A percentile compares a stretch with the other conserved stretches of the same genome.
Conservation (phyloP, 495 filamentous ascomycete genomes). For the Neurospora sublineolata region DNA sequence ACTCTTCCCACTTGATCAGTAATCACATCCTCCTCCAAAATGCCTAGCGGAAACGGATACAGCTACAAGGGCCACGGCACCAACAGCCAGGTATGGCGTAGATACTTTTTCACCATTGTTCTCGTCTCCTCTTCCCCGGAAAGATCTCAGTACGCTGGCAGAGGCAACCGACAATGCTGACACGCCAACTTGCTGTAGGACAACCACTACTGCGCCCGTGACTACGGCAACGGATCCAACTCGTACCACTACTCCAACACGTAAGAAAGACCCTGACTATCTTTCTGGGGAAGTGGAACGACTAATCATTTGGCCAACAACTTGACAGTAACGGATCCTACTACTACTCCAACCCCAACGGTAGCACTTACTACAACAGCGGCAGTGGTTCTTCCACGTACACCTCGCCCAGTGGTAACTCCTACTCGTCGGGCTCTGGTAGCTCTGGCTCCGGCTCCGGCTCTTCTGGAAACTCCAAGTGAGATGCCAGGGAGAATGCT, state of each 20-base stretch:
- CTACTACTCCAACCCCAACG: slow-evolving; percentile 48
- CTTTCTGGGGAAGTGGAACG: background rate
- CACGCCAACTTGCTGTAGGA: slow-evolving; percentile 18
- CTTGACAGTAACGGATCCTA: slow-evolving; percentile 39
- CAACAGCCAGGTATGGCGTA: slow-evolving; percentile 27
- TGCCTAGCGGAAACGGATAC: slow-evolving; percentile 27
- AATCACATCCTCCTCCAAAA: slow-evolving; percentile 4
- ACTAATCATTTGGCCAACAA: background rate
- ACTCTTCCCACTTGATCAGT: slow-evolving; percentile 9
- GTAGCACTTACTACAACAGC: slow-evolving; percentile 36
- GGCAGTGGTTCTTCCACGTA: slow-evolving; percentile 32
- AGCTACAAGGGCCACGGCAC: slow-evolving; percentile 30
- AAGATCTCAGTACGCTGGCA: background rate
- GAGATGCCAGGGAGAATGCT: background rate
- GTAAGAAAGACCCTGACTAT: background rate
- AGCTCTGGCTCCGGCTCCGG: slow-evolving; percentile 12
- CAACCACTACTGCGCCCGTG: slow-evolving; percentile 34
- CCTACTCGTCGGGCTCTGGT: slow-evolving; percentile 1
- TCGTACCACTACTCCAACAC: slow-evolving; percentile 5
- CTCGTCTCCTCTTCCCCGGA: background rate
- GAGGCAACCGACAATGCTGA: background rate
- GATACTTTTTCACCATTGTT: background rate
- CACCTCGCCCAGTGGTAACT: slow-evolving; percentile 25
- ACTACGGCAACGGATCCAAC: slow-evolving; percentile 13
- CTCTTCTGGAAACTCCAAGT: background rate